Evolutionary conservation across 2,329 filamentous ascomycete genomes (phyloP).

Genomic region (Beauveria medogensis): DNA sequence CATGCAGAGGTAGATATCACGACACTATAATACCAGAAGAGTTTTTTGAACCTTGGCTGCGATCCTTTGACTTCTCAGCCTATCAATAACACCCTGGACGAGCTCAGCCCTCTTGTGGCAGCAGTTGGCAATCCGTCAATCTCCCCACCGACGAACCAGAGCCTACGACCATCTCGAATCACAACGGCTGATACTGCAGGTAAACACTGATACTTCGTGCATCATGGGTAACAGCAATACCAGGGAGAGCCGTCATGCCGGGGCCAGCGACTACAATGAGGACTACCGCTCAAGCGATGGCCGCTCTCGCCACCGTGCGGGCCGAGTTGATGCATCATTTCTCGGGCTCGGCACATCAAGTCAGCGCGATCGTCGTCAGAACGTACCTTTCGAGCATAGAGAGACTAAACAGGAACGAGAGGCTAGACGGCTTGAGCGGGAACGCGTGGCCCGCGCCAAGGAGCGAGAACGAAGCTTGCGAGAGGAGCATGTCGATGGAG

Average conservation of each 20-base stretch:
- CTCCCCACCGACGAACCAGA: not conserved
- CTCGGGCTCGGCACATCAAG: constrained; percentile 34
- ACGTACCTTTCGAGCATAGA: constrained; percentile 53
- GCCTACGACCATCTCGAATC: not conserved
- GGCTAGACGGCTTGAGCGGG: constrained; percentile 74
- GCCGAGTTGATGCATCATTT: constrained; percentile 39
- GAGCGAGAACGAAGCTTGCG: constrained; percentile 85
- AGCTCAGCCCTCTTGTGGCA: not conserved
- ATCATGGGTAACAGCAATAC: constrained; percentile 33
- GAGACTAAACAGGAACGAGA: constrained; percentile 92
- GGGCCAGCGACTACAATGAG: constrained; percentile 15
- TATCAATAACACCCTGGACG: not conserved
- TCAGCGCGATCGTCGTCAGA: constrained; percentile 29
- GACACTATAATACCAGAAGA: too few species aligned
- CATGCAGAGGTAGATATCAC: not conserved
- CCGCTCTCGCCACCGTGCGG: constrained; percentile 19
- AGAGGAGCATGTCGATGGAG: constrained; percentile 90
- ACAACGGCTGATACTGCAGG: not conserved
- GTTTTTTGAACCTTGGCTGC: too few species aligned
- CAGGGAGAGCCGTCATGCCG: constrained; percentile 28
- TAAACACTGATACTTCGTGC: not conserved
- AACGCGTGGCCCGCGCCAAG: constrained; percentile 64
- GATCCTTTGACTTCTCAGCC: not conserved
- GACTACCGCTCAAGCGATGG: not conserved
- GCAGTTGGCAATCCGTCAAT: not conserved